Conservation (phyloP, 2,329 filamentous ascomycete species). For the Hypocrella siamensis region DNA sequence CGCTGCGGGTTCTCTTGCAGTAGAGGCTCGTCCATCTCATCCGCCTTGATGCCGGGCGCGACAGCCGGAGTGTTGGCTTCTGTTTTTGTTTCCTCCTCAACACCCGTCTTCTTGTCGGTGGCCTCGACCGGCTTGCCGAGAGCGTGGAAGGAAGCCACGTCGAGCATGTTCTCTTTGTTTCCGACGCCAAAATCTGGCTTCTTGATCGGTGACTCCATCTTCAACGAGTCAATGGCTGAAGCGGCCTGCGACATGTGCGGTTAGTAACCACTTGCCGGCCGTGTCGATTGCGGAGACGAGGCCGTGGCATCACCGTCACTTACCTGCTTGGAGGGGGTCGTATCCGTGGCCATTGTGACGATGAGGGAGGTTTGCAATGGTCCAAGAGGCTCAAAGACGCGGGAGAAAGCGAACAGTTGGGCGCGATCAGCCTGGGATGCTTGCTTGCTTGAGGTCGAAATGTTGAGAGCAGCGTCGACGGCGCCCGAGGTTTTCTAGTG, state of each 20-base stretch:
- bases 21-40: conserved; percentile 75
- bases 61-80: conserved; percentile 20
- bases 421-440: too few species aligned
- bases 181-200: conserved; percentile 63
- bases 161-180: conserved; percentile 69
- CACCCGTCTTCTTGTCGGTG: conserved; percentile 41
- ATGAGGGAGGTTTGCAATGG: not conserved
- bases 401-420: conserved; percentile 6
- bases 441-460: not conserved
- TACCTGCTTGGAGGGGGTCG: conserved; percentile 46
- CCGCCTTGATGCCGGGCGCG: conserved; percentile 40
- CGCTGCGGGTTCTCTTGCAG: conserved; percentile 90
- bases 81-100: conserved; percentile 24
- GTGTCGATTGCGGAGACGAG: too few species aligned
- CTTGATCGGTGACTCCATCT: conserved; percentile 87
- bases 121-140: conserved; percentile 40
- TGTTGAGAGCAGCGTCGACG: too few species aligned
- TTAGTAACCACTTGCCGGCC: conserved; percentile 16
- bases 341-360: conserved; percentile 56
- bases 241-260: conserved; percentile 48
- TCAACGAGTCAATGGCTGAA: conserved; percentile 71
- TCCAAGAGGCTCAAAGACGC: conserved; percentile 5
- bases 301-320: too few species aligned
- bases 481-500: conserved; percentile 9
- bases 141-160: conserved; percentile 31